Conservation (phyloP, 805 yeast genomes). For the Candida krabiensis region DNA sequence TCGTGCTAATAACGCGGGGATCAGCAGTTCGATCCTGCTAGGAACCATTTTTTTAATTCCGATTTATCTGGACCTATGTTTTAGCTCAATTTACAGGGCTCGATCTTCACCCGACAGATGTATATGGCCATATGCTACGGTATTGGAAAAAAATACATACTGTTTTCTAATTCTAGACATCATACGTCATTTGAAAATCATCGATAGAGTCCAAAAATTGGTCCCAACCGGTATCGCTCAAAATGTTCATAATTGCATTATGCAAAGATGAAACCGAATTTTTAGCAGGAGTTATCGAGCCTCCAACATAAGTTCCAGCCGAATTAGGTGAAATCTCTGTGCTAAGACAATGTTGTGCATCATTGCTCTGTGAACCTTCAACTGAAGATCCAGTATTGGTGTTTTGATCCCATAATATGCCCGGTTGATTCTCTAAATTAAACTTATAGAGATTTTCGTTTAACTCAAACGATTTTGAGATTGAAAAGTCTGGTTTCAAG, state of each 20-base stretch:
- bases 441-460: not conserved
- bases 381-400: not conserved
- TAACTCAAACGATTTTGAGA: not conserved
- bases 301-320: not conserved
- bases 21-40: conserved; percentile 89
- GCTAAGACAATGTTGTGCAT: no score
- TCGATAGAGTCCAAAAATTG: conserved; percentile 29
- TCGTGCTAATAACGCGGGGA: conserved; percentile 52
- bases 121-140: no score
- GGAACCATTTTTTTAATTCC: conserved; percentile 58
- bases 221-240: conserved; percentile 34
- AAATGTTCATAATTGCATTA: conserved; percentile 26
- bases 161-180: conserved; percentile 15
- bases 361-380: not conserved
- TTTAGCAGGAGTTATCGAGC: not conserved
- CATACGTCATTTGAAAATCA: conserved; percentile 25
- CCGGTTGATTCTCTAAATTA: not conserved
- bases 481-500: not conserved
- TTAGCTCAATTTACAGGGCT: no score
- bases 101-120: no score
- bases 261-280: conserved; percentile 12
- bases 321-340: not conserved
- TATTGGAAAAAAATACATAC: no score
- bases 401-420: no score
- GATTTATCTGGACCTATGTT: no score